Conservation (phyloP, 805 yeast species). For the Saturnispora zaruensis region DNA sequence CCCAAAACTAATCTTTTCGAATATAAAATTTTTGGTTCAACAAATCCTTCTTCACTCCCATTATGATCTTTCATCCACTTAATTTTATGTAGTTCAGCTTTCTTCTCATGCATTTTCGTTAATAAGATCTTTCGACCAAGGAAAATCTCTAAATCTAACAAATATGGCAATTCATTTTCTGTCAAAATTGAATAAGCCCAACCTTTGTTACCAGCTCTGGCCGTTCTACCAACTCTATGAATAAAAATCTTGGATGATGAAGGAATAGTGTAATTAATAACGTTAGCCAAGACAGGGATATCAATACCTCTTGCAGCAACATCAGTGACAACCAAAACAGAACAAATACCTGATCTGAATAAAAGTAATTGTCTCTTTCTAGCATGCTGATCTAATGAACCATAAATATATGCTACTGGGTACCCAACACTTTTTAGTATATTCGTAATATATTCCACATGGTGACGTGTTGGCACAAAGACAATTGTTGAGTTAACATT, state of each 20-base stretch:
- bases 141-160: slow-evolving; percentile 83
- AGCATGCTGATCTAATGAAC: slow-evolving; percentile 91
- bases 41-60: slow-evolving; percentile 23
- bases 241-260: slow-evolving; percentile 88
- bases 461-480: slow-evolving; percentile 96
- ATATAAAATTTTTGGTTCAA: slow-evolving; percentile 58
- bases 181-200: slow-evolving; percentile 92
- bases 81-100: slow-evolving; percentile 41
- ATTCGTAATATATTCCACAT: slow-evolving; percentile 80
- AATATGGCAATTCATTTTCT: slow-evolving; percentile 81
- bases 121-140: slow-evolving; percentile 73
- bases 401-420: slow-evolving; percentile 81
- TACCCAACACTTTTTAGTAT: slow-evolving; percentile 73
- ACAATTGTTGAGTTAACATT: slow-evolving; percentile 81
- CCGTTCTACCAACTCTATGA: slow-evolving; percentile 98
- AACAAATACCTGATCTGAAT: slow-evolving; percentile 76
- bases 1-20: slow-evolving; percentile 78
- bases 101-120: slow-evolving; percentile 60
- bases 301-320: slow-evolving; percentile 99
- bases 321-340: slow-evolving; percentile 91
- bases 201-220: slow-evolving; percentile 96
- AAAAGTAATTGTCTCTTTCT: slow-evolving; percentile 81
- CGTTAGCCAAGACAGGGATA: slow-evolving; percentile 93
- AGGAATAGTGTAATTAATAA: slow-evolving; percentile 83
- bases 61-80: slow-evolving; percentile 33